These are phyloP conservation scores for Trichomonascaceae sp. DNA, from an alignment of 1,139 yeast species.

Conservation along the genomic window DNA sequence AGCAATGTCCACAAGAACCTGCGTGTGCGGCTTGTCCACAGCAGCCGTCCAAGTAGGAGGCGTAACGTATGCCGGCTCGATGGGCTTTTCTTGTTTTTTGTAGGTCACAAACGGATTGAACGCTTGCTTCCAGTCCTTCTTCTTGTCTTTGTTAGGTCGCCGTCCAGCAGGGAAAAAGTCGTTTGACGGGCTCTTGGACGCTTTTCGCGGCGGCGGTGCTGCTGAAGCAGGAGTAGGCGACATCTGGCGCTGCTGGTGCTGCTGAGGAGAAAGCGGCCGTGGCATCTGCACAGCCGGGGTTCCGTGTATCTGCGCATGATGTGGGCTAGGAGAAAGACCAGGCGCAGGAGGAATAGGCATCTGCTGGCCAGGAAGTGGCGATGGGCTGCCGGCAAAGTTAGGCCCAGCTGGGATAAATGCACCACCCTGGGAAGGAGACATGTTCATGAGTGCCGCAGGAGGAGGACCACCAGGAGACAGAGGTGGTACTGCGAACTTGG, in stretches of 20 bases:
- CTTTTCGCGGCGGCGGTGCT: conserved; percentile 2
- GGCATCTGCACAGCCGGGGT: conserved; percentile 9
- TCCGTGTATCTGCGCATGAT: conserved; percentile 6
- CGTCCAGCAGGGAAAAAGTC: conserved; percentile 14
- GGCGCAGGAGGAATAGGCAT: conserved; percentile 33
- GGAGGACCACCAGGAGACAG: conserved; percentile 6
- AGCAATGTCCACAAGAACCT: conserved; percentile 7
- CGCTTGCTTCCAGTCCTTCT: no score
- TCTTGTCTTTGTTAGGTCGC: no score
- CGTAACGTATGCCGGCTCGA: conserved; percentile 57
- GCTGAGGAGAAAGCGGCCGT: conserved; percentile 5
- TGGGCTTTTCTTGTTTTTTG: conserved; percentile 25
- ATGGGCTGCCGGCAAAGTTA: conserved; percentile 2
- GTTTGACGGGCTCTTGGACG: conserved; percentile 5
- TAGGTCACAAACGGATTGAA: conserved; percentile 41
- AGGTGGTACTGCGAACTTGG: no score
- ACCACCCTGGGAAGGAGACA: no score
- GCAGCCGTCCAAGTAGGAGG: conserved; percentile 63
- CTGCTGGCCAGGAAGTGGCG: conserved; percentile 53
- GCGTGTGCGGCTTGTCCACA: conserved; percentile 16
- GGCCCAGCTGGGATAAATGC: conserved; percentile 4
- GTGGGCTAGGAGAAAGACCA: background rate
- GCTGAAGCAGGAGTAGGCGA: background rate
- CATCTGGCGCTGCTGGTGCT: background rate
- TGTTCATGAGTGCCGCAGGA: conserved; percentile 4